Conservation (phyloP, 2,329 filamentous ascomycete genomes). For the Stagonosporopsis vannaccii region DNA sequence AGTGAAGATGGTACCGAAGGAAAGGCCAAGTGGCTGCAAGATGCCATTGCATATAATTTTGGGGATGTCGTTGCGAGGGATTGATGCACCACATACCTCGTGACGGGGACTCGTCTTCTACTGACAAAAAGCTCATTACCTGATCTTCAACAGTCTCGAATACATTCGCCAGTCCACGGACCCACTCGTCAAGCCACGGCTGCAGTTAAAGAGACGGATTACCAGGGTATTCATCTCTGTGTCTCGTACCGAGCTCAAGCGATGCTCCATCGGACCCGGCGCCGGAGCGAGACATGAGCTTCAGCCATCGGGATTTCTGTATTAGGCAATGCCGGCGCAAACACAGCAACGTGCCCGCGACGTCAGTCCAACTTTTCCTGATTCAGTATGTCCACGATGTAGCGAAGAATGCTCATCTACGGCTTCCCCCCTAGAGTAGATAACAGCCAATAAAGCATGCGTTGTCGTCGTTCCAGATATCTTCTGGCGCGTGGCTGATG, state of each 20-base stretch:
- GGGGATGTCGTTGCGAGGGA: neutral
- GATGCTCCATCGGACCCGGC: constrained; percentile 11
- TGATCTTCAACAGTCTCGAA: neutral
- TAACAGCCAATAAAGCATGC: neutral
- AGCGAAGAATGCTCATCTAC: neutral
- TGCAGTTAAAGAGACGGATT: neutral
- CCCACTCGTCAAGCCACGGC: neutral
- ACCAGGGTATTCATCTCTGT: neutral
- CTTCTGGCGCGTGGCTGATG: constrained; percentile 9
- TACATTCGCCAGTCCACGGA: neutral
- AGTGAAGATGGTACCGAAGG: too few species aligned
- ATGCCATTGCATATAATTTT: too few species aligned
- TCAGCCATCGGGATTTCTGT: constrained; percentile 14
- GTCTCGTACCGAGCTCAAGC: constrained; percentile 8
- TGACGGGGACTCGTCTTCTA: neutral
- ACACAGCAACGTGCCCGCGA: neutral
- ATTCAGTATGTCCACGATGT: constrained; percentile 2
- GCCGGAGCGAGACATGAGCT: constrained; percentile 19
- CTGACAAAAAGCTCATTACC: neutral
- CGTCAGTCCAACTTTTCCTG: neutral
- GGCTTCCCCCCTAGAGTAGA: constrained; percentile 1
- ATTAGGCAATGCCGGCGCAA: constrained; percentile 19
- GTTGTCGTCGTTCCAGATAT: neutral
- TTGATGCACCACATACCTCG: neutral
- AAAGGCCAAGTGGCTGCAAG: too few species aligned